These are phyloP conservation scores for Serendipita vermifera DNA, from an alignment of 768 basidiomycete genomes.

Conservation along the genomic window DNA sequence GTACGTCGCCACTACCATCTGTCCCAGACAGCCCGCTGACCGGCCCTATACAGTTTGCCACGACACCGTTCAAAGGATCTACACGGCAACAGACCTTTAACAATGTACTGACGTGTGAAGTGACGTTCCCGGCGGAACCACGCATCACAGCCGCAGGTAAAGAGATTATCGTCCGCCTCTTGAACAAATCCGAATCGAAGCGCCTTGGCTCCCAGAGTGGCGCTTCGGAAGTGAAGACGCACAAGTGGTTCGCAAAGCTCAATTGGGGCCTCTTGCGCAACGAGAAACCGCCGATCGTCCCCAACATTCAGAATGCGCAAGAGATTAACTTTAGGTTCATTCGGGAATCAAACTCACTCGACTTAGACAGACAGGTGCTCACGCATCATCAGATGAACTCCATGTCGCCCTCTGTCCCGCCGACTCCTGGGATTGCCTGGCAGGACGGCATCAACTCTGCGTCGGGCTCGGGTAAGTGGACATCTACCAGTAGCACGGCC, in stretches of 20 bases:
- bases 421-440: neutral
- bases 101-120: conserved; percentile 81
- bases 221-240: conserved; percentile 95
- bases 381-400: neutral
- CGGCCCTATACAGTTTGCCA: conserved; percentile 89
- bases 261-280: conserved; percentile 95
- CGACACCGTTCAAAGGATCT: conserved; percentile 95
- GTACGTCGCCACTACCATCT: conserved; percentile 42
- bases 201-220: conserved; percentile 85
- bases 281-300: conserved; percentile 56
- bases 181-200: conserved; percentile 84
- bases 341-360: conserved; percentile 5
- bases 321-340: conserved; percentile 3
- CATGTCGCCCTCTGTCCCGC: conserved; percentile 5
- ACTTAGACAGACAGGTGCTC: conserved; percentile 7
- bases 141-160: conserved; percentile 71
- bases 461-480: neutral
- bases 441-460: conserved; percentile 6
- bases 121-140: conserved; percentile 75
- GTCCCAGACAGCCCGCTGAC: too few relatives aligned
- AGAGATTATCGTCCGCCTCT: conserved; percentile 69
- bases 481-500: neutral
- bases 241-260: conserved; percentile 94
- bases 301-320: conserved; percentile 3
- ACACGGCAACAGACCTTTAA: conserved; percentile 91